A percentile compares a stretch with the other conserved stretches of the same genome.
Conservation (phyloP, 1,284 basidiomycete genomes). For the Cutaneotrichosporon sp. region DNA sequence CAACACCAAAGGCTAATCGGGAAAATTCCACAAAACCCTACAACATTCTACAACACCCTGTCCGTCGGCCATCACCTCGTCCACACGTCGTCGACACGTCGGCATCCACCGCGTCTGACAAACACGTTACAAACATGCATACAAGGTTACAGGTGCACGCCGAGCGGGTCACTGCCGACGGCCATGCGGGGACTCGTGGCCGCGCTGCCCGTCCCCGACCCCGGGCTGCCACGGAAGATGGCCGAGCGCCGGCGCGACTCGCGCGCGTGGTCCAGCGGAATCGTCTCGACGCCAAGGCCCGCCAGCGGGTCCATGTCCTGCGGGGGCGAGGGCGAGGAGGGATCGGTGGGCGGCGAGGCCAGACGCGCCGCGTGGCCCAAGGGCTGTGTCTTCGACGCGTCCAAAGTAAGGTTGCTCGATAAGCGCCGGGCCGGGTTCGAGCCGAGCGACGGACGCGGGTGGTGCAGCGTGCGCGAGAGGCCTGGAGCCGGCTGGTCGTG, state of each 20-base stretch:
- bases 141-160: slow-evolving; percentile 10
- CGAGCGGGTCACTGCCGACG: slow-evolving; percentile 22
- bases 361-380: background rate
- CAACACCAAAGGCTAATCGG: background rate
- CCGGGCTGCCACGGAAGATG: background rate
- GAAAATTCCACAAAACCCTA: slow-evolving; percentile 2
- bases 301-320: slow-evolving; percentile 21
- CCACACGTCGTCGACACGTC: background rate
- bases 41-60: background rate
- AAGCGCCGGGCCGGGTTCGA: background rate
- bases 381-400: background rate
- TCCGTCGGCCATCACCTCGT: background rate
- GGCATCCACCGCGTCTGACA: background rate
- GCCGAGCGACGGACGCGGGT: background rate
- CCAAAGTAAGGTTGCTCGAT: background rate
- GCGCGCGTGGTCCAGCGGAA: slow-evolving; percentile 1
- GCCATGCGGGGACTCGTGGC: slow-evolving; percentile 11
- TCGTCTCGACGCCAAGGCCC: slow-evolving; percentile 17
- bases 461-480: slow-evolving; percentile 20
- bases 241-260: slow-evolving; percentile 8
- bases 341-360: slow-evolving; percentile 1
- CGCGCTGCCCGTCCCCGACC: slow-evolving; percentile 10
- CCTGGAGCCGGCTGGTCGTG: slow-evolving; percentile 22
- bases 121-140: slow-evolving; percentile 2
- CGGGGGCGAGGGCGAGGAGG: background rate